Evolutionary conservation across 371 early-diverging fungal species (phyloP).

Genomic region (Chytridium lagenaria): DNA sequence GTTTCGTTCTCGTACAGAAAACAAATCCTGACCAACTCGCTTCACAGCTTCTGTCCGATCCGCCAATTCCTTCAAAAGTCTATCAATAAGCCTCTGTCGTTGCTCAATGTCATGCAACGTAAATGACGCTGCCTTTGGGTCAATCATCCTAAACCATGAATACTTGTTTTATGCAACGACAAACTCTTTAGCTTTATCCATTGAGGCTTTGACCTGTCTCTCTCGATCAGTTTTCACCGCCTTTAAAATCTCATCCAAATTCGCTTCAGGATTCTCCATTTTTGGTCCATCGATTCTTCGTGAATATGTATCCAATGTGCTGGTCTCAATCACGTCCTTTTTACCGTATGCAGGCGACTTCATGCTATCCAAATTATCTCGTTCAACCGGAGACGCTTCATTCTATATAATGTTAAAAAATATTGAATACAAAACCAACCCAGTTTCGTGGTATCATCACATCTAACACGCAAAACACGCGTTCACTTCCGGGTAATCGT

Average conservation of each 20-base stretch:
- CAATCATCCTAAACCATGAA: background rate
- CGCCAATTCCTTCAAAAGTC: slow-evolving; percentile 48
- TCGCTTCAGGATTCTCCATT: background rate
- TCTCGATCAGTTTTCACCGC: slow-evolving; percentile 2
- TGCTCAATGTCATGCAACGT: slow-evolving; percentile 38
- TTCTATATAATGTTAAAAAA: slow-evolving; percentile 16
- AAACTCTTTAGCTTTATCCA: background rate
- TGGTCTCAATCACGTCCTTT: no score
- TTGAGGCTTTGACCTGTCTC: background rate
- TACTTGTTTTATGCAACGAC: background rate
- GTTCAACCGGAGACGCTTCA: background rate
- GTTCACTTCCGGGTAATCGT: slow-evolving; percentile 13
- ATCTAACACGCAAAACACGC: slow-evolving; percentile 18
- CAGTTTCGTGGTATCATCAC: slow-evolving; percentile 36
- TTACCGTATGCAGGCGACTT: no score
- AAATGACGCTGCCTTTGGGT: slow-evolving; percentile 10
- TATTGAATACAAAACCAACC: slow-evolving; percentile 21
- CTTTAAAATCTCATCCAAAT: background rate
- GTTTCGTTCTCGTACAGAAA: slow-evolving; percentile 35
- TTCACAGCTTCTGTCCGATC: slow-evolving; percentile 41
- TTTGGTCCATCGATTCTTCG: no score
- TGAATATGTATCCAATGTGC: no score
- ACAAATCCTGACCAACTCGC: slow-evolving; percentile 45
- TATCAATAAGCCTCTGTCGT: slow-evolving; percentile 42
- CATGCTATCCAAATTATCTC: background rate